Evolutionary conservation across 2,329 filamentous ascomycete genomes (phyloP), one percentile per base, ranked within the genome.

Genomic region (Arthrinium phaeospermum): DNA sequence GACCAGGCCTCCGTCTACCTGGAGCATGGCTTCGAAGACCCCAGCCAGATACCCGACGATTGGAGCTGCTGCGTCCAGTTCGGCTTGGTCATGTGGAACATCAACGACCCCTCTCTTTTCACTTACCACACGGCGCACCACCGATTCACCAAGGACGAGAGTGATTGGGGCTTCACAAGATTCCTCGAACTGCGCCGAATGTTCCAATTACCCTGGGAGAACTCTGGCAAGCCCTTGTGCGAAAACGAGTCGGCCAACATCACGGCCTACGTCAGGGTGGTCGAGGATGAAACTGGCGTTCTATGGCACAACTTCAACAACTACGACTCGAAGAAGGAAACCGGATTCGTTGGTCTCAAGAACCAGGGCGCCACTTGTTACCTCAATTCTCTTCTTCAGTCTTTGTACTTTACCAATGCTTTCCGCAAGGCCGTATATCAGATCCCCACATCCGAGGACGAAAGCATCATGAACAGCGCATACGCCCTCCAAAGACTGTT

Each of bases 241-340:
- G 94, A 97, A 79, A 90, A 94, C 77, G 93, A 96, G 72, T 84
- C 86, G 10, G 93, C 91, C 78, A 94, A 94, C 79, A 91, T 97
- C 79, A 96, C 94, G 0, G 94, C 94, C 71, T 97, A 94, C 77
- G 88, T 97, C 67, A 89, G 94, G 70, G 86, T 96, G 69, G 91
- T 96, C 68, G 93, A 96, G 79, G 94, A 97, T 78, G 94, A 95
- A 75, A 97, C 94, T 0, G 94, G 94, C 71, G 94, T 96, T 5
- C 81, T 97, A 72, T 97, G 94, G 94, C 94, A 97, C 84, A 96
- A 94, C 83, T 96, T 97, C 82, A 88, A 91, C 80, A 95, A 96
- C 84, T 99, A 99, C 81, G 95, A 99, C 81, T 98, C 96, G n/a
- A 99, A 98, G 85, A 97, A 96, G 81, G 95, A 98, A 84, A 99